Conservation (phyloP, 345 rosid genomes). For the Linum tenue region DNA sequence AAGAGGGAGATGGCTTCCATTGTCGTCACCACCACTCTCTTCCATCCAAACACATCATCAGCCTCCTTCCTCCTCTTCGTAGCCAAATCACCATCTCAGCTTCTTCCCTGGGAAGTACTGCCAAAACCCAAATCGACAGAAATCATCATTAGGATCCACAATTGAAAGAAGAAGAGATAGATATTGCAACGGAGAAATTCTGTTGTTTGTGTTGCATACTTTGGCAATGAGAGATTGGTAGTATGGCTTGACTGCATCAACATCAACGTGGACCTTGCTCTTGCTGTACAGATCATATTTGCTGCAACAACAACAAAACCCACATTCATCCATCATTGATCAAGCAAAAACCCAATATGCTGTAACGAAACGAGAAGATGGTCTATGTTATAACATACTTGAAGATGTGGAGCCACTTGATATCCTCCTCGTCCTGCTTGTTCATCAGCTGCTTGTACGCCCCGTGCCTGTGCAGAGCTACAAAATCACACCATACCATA, state of each 20-base stretch:
- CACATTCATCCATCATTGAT: neutral
- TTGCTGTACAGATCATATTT: slow-evolving; percentile 85
- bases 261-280: slow-evolving; percentile 62
- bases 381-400: slow-evolving; percentile 27
- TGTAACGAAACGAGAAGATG: too few relatives aligned
- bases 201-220: neutral
- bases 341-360: too few relatives aligned
- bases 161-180: neutral
- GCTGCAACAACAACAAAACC: slow-evolving; percentile 25
- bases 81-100: slow-evolving; percentile 32
- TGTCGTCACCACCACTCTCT: too few relatives aligned
- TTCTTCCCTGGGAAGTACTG: slow-evolving; percentile 40
- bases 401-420: slow-evolving; percentile 74
- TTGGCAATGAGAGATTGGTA: slow-evolving; percentile 54
- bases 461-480: slow-evolving; percentile 62
- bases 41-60: too few relatives aligned
- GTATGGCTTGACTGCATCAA: slow-evolving; percentile 67
- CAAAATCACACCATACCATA: neutral
- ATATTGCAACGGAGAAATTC: neutral
- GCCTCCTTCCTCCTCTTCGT: too few relatives aligned
- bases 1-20: too few relatives aligned
- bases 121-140: neutral
- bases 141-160: neutral
- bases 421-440: slow-evolving; percentile 44
- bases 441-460: slow-evolving; percentile 64